Base-by-base conservation (phyloP, 2,329 filamentous ascomycete species). In the Rachicladosporium sp. region DNA sequence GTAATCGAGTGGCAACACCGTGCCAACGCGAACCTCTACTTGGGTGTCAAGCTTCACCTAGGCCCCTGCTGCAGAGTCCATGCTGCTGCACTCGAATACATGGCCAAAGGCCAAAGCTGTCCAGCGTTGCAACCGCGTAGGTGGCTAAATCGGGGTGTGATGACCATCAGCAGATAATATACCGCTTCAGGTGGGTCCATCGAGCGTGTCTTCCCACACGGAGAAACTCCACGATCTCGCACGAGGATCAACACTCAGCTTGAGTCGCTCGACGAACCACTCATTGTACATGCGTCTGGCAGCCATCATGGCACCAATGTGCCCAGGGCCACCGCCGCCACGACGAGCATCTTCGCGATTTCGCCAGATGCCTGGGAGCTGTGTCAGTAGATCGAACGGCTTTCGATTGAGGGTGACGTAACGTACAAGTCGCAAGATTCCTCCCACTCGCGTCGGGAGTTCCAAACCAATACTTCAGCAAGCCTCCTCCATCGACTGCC, bases 391-490 rank as follows among this genome's bases (percentile, higher is more conserved):
- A 9, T 19, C 11, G 9, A n/a, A 32, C 30, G 30, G 10, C 10
- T 32, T 12, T 32, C 12, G 30, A n/a, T n/a, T n/a, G 30, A 32
- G 12, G 30, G 10, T 32, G 30, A n/a, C 30, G 21, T 8, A 19
- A 50, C 58, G 46, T 36, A 67, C 66, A 69, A 36, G 87, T 94
- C 33, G 88, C 88, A 52, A 95, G 61, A 63, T 94, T 94, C 54
- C 76, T 69, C 45, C 80, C 71, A 37, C 81, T 68, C 33, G 59
- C 65, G 62, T 93, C 77, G 12, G 81, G 79, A 29, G 66, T 69
- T 2, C 86, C 85, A 59, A 93, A 94, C 86, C 88, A 94, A 62
- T 95, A 94, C 60, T 93, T 93, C 55, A 94, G 63, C 55, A 95
- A 73, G 0, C 86, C 86, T 4, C 87, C 87, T 52, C 78, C 83